These are phyloP conservation scores for Rhodotorula toruloides DNA, from an alignment of 768 basidiomycete species.

Conservation along the genomic window DNA sequence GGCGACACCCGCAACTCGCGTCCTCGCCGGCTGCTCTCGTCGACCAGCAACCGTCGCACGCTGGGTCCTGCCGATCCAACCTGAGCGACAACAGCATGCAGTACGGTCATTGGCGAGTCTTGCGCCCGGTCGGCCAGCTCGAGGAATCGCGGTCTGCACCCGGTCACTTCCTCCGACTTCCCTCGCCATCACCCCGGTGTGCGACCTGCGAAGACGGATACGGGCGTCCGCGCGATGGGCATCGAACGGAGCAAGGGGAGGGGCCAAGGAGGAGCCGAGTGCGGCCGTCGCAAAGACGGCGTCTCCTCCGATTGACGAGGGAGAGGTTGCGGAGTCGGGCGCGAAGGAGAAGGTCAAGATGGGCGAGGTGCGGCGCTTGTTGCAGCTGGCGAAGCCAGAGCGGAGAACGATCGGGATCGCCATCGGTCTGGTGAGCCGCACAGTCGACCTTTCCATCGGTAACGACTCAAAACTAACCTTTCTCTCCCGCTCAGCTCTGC, in stretches of 20 bases:
- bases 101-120: no score
- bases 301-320: background rate
- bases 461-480: background rate
- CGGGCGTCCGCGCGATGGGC: slow-evolving; percentile 2
- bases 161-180: background rate
- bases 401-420: slow-evolving; percentile 68
- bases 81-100: no score
- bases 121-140: no score
- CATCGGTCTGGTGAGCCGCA: slow-evolving; percentile 57
- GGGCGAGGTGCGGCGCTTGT: slow-evolving; percentile 46
- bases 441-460: no score
- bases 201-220: slow-evolving; percentile 8
- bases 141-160: background rate
- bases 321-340: background rate
- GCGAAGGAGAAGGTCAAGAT: slow-evolving; percentile 29
- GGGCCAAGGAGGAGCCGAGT: background rate
- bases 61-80: no score
- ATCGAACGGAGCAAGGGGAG: background rate
- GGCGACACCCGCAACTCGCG: no score
- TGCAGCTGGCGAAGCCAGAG: slow-evolving; percentile 76
- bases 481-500: slow-evolving; percentile 54
- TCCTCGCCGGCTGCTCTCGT: no score
- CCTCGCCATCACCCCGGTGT: background rate
- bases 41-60: no score
- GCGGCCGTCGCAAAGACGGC: background rate